Evolutionary conservation across 768 basidiomycete genomes (phyloP), one percentile per base, ranked within the genome.

Genomic region (Peribolospora kevripleyi): DNA sequence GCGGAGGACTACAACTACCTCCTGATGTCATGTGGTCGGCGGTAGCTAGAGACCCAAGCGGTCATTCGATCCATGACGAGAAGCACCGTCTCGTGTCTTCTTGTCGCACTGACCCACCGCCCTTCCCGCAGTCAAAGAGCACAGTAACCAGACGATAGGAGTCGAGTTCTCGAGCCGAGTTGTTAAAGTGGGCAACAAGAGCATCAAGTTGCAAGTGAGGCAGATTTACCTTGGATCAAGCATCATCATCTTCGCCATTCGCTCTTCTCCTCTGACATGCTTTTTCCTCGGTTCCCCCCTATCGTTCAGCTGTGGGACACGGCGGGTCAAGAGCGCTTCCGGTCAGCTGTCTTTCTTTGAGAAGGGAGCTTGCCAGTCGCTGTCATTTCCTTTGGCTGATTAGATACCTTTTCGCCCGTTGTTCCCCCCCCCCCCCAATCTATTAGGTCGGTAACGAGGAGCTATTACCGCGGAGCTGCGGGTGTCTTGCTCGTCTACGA

Each of bases 101-200:
- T 36, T 5, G 38, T 2, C 3, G 6, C 3, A 14, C 54, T 46
- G 38, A 45, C 37, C 38, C 14, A 42, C 46, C 41, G 52, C n/a
- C 11, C 41, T 54, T 51, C 55, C 57, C 4, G 40, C 54, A 60
- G 56, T 58, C 50, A 57, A 57, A 52, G 55, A 61, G 37, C 55
- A 58, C 2, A 53, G 52, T 6, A 84, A 90, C 69, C 93, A 97
- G 67, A 97, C 93, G 10, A 97, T 98, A 56, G 59, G 91, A 7
- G 93, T 98, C 39, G 93, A 97, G 65, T 97, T 98, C 66, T 87
- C 87, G 13, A 91, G 87, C 65, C 74, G 88, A 61, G 88, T 87
- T 0, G 78, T 98, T 57, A 82, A 81, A 63, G 74, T 97, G 36
- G 90, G 84, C 52, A 88, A 93, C 73, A 85, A 87, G 70, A 76